Base-by-base conservation (phyloP, 495 filamentous ascomycete species). In the Tetracladium setigerum region DNA sequence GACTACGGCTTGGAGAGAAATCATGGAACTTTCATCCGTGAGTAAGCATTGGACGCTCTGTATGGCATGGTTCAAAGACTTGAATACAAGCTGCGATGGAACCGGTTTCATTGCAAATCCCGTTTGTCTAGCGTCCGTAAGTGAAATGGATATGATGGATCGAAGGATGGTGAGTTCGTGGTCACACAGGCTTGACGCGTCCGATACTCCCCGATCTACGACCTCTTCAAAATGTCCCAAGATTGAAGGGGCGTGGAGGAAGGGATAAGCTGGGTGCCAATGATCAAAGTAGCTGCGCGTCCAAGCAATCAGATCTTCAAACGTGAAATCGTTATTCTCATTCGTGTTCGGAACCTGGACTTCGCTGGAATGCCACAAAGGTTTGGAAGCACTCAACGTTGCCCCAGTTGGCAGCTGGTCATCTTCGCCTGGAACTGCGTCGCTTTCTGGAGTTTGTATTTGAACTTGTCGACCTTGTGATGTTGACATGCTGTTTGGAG, bases 251-350 rank as follows among this genome's bases (percentile, higher is more conserved):
- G 64, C 70, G 43, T 71, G 67, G 3, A 73, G 49, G 44, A 67
- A 69, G 1, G 71, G 71, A 40, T 69, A 73, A 14, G 68, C 60
- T 4, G 68, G 67, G 57, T 74, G 70, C 71, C 71, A 74, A 37
- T 67, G 57, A 13, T 66, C 62, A 54, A 74, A 74, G 49, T 73
- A 74, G 22, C 49, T 58, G 16, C 59, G 60, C 2, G 68, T 68
- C 64, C 65, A 69, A 10, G 49, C 54, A 10, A 68, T 50, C 31
- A 72, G 51, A 13, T 63, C 51, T 6, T 50, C 22, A 15, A 55
- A 44, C 34, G 39, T 50, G 6, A 47, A 35, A 1, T 50, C 18
- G 10, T 15, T 31, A 17, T 18, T 46, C 18, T 17, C 22, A 32
- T 14, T 43, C 49, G 16, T 50, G 47, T 41, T 44, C 5, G 17